These are phyloP conservation scores for Ophidiomyces ophidiicola DNA, from an alignment of 2,329 filamentous ascomycete genomes.

Conservation along the genomic window DNA sequence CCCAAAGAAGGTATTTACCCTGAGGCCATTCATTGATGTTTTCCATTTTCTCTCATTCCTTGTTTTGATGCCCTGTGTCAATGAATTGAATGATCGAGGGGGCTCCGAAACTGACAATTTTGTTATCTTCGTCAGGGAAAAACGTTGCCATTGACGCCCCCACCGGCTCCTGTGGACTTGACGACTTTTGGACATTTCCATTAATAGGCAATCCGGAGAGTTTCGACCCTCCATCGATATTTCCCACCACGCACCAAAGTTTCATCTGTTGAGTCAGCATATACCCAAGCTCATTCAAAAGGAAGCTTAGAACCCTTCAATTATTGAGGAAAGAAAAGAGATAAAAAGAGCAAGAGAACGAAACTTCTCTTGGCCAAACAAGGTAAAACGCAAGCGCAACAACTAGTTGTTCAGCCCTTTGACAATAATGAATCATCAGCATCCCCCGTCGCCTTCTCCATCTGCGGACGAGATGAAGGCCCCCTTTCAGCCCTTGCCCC, in stretches of 20 bases:
- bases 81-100: neutral
- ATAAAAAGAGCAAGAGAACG: neutral
- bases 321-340: neutral
- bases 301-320: constrained; percentile 1
- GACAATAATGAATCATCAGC: constrained; percentile 14
- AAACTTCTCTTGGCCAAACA: neutral
- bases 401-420: constrained; percentile 5
- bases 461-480: constrained; percentile 14
- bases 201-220: constrained; percentile 1
- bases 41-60: neutral
- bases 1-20: constrained; percentile 4
- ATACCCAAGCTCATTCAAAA: constrained; percentile 3
- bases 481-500: constrained; percentile 8
- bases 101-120: constrained; percentile 1
- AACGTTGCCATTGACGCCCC: neutral
- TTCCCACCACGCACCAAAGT: neutral
- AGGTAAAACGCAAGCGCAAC: neutral
- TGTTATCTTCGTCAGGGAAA: constrained; percentile 5
- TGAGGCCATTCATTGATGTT: neutral
- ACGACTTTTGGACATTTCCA: neutral
- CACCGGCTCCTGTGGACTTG: neutral
- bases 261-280: neutral
- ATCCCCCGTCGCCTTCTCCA: constrained; percentile 15
- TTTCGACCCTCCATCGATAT: neutral
- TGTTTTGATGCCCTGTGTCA: neutral